These are phyloP conservation scores for Puya raimondii DNA, from an alignment of 176 grass and related monocot species.

Conservation along the genomic window DNA sequence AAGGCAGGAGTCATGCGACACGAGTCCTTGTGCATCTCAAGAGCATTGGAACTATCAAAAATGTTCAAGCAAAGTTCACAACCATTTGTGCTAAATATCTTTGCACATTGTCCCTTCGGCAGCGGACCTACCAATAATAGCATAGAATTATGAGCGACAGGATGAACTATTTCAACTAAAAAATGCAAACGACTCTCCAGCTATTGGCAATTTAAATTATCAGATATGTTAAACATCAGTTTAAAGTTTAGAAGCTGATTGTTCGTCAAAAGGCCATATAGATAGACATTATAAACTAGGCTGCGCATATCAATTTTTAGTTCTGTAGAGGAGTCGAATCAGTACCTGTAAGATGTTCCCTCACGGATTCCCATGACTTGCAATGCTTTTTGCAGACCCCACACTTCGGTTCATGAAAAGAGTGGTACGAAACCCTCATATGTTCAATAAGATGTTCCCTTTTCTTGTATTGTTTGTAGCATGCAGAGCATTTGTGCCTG, in stretches of 20 bases:
- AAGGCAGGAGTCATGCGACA: slow-evolving; percentile 7
- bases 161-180: not conserved
- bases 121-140: slow-evolving; percentile 10
- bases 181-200: not conserved
- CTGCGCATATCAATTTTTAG: not conserved
- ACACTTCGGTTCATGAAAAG: slow-evolving; percentile 18
- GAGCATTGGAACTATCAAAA: slow-evolving; percentile 4
- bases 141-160: not conserved
- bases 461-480: slow-evolving; percentile 32
- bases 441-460: slow-evolving; percentile 25
- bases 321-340: not conserved
- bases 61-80: slow-evolving; percentile 15
- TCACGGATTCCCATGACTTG: slow-evolving; percentile 19
- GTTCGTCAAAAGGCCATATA: not conserved
- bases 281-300: not conserved
- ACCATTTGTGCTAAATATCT: slow-evolving; percentile 19
- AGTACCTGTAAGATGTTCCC: slow-evolving; percentile 27
- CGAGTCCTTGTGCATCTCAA: slow-evolving; percentile 11
- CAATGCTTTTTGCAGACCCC: slow-evolving; percentile 19
- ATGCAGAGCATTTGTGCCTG: slow-evolving; percentile 32
- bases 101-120: slow-evolving; percentile 17
- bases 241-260: not conserved
- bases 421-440: slow-evolving; percentile 15
- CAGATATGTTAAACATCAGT: too few species aligned
- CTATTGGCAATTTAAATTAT: not conserved